A percentile compares a stretch with the other conserved stretches of the same genome.
These are phyloP conservation scores for Aurifilum marmelostoma DNA, from an alignment of 2,329 filamentous ascomycete genomes.

Conservation along the genomic window DNA sequence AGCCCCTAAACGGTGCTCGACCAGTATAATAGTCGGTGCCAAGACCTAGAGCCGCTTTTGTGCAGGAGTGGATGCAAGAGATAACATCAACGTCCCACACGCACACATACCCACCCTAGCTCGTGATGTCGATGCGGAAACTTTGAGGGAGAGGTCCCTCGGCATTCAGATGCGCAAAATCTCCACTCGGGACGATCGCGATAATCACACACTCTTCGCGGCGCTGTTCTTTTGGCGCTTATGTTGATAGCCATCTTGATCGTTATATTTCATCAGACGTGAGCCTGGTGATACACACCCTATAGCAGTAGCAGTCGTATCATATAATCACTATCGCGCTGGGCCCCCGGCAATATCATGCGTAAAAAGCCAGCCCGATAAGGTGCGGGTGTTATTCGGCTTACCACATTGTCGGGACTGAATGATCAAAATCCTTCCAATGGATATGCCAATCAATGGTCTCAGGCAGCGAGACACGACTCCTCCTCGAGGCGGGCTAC, in stretches of 20 bases:
- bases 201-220: background rate
- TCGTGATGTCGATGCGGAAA: background rate
- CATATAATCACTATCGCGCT: background rate
- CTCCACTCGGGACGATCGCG: background rate
- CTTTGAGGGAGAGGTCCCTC: background rate
- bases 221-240: background rate
- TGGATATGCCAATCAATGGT: background rate
- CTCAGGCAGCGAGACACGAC: background rate
- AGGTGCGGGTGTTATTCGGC: background rate
- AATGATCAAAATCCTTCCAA: background rate
- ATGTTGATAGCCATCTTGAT: background rate
- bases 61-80: background rate
- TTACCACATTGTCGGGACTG: constrained; percentile 4
- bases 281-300: background rate
- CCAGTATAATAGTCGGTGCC: background rate
- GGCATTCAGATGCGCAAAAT: background rate
- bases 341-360: background rate
- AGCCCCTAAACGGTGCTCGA: background rate
- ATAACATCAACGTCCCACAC: background rate
- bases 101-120: background rate
- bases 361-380: background rate
- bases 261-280: background rate
- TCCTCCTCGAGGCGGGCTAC: background rate
- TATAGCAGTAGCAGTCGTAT: too few species aligned
- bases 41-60: background rate